Evolutionary conservation across 306 rosid genomes (phyloP).

Genomic region (barrel medic (Medicago truncatula)): MtrunA17r5.0-ANR NC_053049.1:8873501-8874000

Average conservation of each 20-base stretch:
- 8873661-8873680: slow-evolving; percentile 30
- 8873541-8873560: neutral
- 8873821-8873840: neutral
- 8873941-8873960: no score
- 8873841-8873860: neutral
- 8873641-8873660: neutral
- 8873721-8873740: slow-evolving; percentile 19
- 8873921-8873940: no score
- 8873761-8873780: neutral
- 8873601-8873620: slow-evolving; percentile 31
- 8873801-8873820: neutral
- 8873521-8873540: neutral
- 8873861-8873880: neutral
- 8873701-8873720: slow-evolving; percentile 29
- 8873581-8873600: slow-evolving; percentile 38
- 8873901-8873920: no score
- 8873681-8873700: slow-evolving; percentile 9
- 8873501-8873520: no score
- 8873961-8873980: no score
- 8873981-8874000: no score
- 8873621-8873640: slow-evolving; percentile 30
- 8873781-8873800: neutral
- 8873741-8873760: slow-evolving; percentile 30
- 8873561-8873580: slow-evolving; percentile 34
- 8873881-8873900: neutral